Evolutionary conservation across 139 green algal species (phyloP), one percentile per base, ranked within the genome.

Genomic region (Chlamydomonas eustigma): DNA sequence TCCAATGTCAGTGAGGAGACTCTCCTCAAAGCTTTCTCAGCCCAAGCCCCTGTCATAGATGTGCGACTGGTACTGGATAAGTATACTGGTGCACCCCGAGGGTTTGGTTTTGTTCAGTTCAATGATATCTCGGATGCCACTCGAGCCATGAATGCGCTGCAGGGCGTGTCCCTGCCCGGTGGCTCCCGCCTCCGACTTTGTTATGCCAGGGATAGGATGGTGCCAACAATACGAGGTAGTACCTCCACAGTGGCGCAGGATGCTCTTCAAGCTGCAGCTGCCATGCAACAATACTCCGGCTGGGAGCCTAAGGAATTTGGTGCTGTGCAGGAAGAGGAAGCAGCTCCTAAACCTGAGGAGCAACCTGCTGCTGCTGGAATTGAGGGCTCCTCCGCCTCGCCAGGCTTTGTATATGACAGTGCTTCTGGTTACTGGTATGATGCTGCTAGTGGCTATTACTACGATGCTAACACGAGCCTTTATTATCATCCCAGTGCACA

Each of bases 381-480:
- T 32, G 66, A 8, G 4, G 66, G 66, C 31, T 22, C 32, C 32
- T 18, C 44, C 44, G 12, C 44, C 44, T 28, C 44, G 12, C 18
- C 44, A 18, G 44, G 44, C 44, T 58, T 58, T 58, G 44, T 58
- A 18, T 58, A 58, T 58, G 44, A 58, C 44, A 58, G 44, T 58
- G 44, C 12, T 58, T 28, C 44, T 28, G 44, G 44, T 35, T 78
- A 78, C 34, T 78, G 51, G 44, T 78, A 78, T 38, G 73, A 78
- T n/a, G 51, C 50, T 12, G 51, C 51, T 12, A 70, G 51, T 33
- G 73, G 73, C 51, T 78, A 78, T 52, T 78, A 78, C 25, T 78
- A 78, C 34, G 73, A 78, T 44, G 51, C 73, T 5, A 78, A 78
- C 34, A 78, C 73, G 30, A 36, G 51, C 6, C 73, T 78, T 3